These are phyloP conservation scores for Tetrahymena borealis DNA, from an alignment of 73 alveolate species.

Conservation along the genomic window DNA sequence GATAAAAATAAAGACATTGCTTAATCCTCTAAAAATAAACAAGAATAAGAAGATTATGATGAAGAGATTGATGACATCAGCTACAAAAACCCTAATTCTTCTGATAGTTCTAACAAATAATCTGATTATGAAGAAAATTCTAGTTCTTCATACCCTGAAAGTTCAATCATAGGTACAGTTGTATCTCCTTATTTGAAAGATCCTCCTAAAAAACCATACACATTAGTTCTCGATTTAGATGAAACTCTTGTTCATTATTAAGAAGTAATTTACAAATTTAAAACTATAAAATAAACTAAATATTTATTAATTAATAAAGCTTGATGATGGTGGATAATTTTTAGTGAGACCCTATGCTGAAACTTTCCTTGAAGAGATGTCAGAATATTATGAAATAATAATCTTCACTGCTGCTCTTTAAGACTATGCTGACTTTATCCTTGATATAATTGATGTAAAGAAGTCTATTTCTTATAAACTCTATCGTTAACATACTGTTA, in stretches of 20 bases:
- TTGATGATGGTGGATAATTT: conserved; percentile 56
- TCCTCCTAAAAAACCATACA: background rate
- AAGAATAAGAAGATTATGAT: background rate
- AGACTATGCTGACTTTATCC: conserved; percentile 93
- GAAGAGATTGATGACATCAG: background rate
- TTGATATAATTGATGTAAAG: conserved; percentile 83
- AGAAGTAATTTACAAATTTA: background rate
- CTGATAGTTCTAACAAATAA: too few relatives aligned
- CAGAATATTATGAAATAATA: conserved; percentile 84
- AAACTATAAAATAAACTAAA: background rate
- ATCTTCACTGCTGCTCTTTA: conserved; percentile 96
- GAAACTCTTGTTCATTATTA: conserved; percentile 56
- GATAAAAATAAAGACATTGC: background rate
- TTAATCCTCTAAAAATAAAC: background rate
- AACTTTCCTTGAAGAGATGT: conserved; percentile 74
- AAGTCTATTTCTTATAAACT: conserved; percentile 66
- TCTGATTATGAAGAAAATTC: background rate
- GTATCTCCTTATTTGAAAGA: background rate
- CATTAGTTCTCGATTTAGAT: conserved; percentile 57
- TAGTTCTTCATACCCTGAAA: background rate
- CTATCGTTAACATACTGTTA: conserved; percentile 81
- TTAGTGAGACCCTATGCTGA: conserved; percentile 88
- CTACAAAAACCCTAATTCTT: background rate
- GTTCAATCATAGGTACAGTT: background rate
- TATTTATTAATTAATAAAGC: background rate